Evolutionary conservation across 2,329 filamentous ascomycete species (phyloP).

Genomic region (Hymenoscyphus fructigenus): DNA sequence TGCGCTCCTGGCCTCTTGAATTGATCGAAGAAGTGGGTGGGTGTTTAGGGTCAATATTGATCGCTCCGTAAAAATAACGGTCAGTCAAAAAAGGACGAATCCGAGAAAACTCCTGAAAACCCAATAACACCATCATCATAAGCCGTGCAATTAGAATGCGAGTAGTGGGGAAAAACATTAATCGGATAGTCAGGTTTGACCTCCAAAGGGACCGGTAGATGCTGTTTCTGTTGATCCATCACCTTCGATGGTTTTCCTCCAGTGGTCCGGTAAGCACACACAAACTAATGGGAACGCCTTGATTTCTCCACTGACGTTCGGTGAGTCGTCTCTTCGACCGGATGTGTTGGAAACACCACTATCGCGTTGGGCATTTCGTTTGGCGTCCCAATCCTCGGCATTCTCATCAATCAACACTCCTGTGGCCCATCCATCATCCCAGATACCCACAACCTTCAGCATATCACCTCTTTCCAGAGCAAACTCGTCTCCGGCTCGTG

Average conservation of each 20-base stretch:
- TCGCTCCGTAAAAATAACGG: constrained; percentile 1
- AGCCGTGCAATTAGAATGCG: constrained; percentile 28
- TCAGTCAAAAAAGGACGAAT: constrained; percentile 12
- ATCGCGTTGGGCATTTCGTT: constrained; percentile 77
- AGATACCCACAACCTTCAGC: constrained; percentile 97
- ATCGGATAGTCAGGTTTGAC: constrained; percentile 20
- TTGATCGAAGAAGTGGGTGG: neutral
- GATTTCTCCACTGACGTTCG: constrained; percentile 76
- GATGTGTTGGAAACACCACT: constrained; percentile 89
- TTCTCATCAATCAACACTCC: constrained; percentile 79
- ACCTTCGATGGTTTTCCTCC: constrained; percentile 94
- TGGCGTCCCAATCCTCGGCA: constrained; percentile 84
- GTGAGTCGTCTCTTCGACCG: constrained; percentile 59
- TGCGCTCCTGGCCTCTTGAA: neutral
- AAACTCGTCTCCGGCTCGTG: constrained; percentile 90
- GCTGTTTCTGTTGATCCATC: constrained; percentile 69
- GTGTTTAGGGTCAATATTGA: constrained; percentile 4
- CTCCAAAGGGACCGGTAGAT: constrained; percentile 42
- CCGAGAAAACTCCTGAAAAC: constrained; percentile 28
- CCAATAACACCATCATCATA: constrained; percentile 33
- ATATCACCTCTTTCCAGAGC: constrained; percentile 92
- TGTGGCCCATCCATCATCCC: constrained; percentile 99
- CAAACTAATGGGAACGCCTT: constrained; percentile 98
- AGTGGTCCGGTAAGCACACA: constrained; percentile 92
- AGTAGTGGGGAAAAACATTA: constrained; percentile 10